Base-by-base conservation (phyloP, 208 protist genomes). In the Porcisia deanei region DNA sequence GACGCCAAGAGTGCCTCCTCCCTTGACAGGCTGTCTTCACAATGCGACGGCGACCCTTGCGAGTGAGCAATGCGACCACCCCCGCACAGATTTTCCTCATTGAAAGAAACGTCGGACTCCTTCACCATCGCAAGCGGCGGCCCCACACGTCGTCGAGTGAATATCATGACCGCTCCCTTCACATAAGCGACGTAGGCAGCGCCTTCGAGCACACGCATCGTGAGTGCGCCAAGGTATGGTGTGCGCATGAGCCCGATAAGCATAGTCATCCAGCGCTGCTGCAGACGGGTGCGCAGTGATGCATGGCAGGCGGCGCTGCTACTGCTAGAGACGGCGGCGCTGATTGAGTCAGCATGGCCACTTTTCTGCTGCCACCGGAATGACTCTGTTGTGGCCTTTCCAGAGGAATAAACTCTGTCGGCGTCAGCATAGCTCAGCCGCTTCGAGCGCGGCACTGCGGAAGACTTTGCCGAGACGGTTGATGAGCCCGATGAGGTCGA, bases 151-250 rank as follows among this genome's bases (percentile, higher is more conserved):
- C 67, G 71, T 30, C 89, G 85, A 8, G 81, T 90, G 76, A 87
- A 94, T 67, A 94, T 71, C 14, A 63, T 75, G 20, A 89, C 80
- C 14, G 77, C 81, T 47, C 84, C 89, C 34, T 81, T 77, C 47
- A 85, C 67, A 59, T 94, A 94, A 16, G 83, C 74, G 0, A 83
- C 53, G 73, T 94, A 94, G 18, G 89, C 85, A n/a, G 59, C 73
- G 47, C 37, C 66, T 52, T 79, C 77, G 45, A 83, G 69, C 55
- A 80, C 57, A 20, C 76, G 66, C 43, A 83, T 78, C 12, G 72
- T 39, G 30, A 72, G 34, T 18, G 57, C 58, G 7, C 84, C 80
- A 3, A 85, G 39, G 41, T 73, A 70, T 8, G 76, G 80, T 39
- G 61, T 75, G 18, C 76, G 80, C 7, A 88, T 75, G 37, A 80